phyloP scores from a whole-genome alignment of 257 asterid species.

The Ehretia macrophylla region DNA sequence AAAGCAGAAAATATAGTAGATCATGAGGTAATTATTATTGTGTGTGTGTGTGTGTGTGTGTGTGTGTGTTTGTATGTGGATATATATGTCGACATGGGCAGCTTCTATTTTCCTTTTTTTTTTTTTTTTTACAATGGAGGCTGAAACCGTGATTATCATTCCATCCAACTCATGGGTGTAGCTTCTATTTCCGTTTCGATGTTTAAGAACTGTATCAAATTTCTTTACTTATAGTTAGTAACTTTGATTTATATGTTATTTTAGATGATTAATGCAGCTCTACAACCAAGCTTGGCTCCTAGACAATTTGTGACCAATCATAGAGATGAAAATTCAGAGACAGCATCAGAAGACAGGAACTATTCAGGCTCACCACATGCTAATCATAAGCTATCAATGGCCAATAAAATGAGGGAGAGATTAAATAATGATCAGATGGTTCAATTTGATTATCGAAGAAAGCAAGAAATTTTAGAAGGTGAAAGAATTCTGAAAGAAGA shows the following conservation, averaged over 20 bases:
- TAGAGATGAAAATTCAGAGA: slow-evolving; percentile 3
- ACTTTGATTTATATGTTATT: neutral
- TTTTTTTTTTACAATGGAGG: too few relatives aligned
- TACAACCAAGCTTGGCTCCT: slow-evolving; percentile 4
- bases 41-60: neutral
- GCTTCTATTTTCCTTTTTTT: too few relatives aligned
- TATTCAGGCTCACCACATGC: slow-evolving; percentile 20
- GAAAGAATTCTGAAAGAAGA: slow-evolving; percentile 1
- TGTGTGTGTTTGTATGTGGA: too few relatives aligned
- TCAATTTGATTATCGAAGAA: neutral
- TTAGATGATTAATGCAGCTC: slow-evolving; percentile 10
- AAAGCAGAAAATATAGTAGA: slow-evolving; percentile 8
- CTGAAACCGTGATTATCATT: too few relatives aligned
- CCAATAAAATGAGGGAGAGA: slow-evolving; percentile 1
- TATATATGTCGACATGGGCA: neutral
- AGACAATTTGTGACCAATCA: slow-evolving; percentile 3
- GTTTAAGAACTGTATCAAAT: neutral
- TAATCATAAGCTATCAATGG: slow-evolving; percentile 10
- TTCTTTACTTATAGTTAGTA: too few relatives aligned
- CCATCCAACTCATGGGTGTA: too few relatives aligned
- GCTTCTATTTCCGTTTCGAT: neutral
- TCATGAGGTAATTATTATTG: slow-evolving; percentile 22
- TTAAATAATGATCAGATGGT: neutral
- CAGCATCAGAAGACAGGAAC: neutral
- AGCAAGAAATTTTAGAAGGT: neutral